A percentile compares a stretch with the other conserved stretches of the same genome.
Conservation (phyloP, 108 stramenopile species). For the Chaetoceros tenuissimus region DNA sequence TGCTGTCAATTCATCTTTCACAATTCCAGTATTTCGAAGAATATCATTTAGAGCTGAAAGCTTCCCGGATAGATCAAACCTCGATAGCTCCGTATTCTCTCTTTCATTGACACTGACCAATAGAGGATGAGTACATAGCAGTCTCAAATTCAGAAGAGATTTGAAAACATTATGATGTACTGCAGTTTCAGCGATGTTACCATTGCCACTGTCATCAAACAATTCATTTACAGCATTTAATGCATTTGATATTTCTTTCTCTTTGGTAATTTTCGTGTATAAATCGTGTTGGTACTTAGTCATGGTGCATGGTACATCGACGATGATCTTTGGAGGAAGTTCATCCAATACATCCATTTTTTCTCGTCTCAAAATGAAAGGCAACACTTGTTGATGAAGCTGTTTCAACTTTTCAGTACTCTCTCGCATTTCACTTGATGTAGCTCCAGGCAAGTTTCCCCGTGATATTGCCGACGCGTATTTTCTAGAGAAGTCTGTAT, state of each 20-base stretch:
- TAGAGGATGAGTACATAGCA: conserved; percentile 84
- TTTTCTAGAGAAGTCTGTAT: conserved; percentile 62
- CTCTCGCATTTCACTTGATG: conserved; percentile 34
- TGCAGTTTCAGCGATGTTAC: conserved; percentile 2
- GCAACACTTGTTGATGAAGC: conserved; percentile 88
- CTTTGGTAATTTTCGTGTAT: conserved; percentile 40
- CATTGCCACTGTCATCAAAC: conserved; percentile 1
- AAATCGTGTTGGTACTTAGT: conserved; percentile 48
- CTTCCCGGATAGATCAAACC: conserved; percentile 76
- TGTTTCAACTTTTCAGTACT: conserved; percentile 74
- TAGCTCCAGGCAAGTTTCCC: conserved; percentile 52
- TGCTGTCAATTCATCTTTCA: conserved; percentile 38
- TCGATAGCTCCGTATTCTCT: not conserved
- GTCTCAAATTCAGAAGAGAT: conserved; percentile 66
- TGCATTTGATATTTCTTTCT: conserved; percentile 31
- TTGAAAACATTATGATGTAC: conserved; percentile 44
- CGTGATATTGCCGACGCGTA: conserved; percentile 77
- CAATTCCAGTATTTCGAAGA: conserved; percentile 60
- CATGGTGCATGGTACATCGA: conserved; percentile 73
- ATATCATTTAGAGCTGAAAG: conserved; percentile 68
- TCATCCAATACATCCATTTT: conserved; percentile 91
- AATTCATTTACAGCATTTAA: conserved; percentile 14
- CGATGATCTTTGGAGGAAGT: conserved; percentile 91
- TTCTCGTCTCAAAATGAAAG: conserved; percentile 88
- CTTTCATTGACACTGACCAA: conserved; percentile 23